A percentile compares a stretch with the other conserved stretches of the same genome.
Evolutionary conservation across 208 protist genomes (phyloP).

Genomic region (Trypanosoma lewisi): DNA sequence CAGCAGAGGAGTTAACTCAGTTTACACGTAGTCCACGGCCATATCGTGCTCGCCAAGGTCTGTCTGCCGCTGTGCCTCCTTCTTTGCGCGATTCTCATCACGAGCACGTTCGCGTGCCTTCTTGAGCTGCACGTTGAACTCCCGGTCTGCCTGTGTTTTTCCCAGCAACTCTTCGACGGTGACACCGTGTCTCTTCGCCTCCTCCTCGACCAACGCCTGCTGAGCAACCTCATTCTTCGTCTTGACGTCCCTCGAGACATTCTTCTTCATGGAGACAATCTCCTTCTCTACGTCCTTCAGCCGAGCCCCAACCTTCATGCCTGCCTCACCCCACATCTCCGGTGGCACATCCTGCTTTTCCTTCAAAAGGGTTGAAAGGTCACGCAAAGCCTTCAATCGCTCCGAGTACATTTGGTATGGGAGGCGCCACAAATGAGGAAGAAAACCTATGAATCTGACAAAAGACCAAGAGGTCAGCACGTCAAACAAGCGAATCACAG

Average conservation of each 20-base stretch:
- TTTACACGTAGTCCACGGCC: constrained; percentile 46
- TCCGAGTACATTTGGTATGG: constrained; percentile 24
- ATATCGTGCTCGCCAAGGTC: constrained; percentile 38
- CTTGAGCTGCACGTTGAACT: constrained; percentile 31
- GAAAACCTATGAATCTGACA: not conserved
- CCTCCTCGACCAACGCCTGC: constrained; percentile 48
- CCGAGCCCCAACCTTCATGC: constrained; percentile 71
- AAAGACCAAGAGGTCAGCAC: not conserved
- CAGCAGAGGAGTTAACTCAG: not conserved
- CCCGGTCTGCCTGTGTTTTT: constrained; percentile 31
- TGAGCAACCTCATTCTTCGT: constrained; percentile 53
- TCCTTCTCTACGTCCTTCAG: constrained; percentile 93
- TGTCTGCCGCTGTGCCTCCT: constrained; percentile 32
- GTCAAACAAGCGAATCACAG: not conserved
- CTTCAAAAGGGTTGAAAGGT: constrained; percentile 61
- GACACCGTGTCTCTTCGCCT: constrained; percentile 56
- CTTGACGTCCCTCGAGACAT: constrained; percentile 59
- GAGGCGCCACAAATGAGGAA: not conserved
- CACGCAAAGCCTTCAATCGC: constrained; percentile 56
- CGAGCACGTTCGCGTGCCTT: constrained; percentile 30
- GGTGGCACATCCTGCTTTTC: constrained; percentile 58
- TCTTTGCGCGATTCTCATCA: constrained; percentile 30
- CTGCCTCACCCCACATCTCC: constrained; percentile 46
- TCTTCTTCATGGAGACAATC: constrained; percentile 63
- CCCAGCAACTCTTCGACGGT: constrained; percentile 55